Evolutionary conservation across 1,284 basidiomycete genomes (phyloP), one percentile per base, ranked within the genome.

Genomic region (Sporisorium iseilematis-ciliati): DNA sequence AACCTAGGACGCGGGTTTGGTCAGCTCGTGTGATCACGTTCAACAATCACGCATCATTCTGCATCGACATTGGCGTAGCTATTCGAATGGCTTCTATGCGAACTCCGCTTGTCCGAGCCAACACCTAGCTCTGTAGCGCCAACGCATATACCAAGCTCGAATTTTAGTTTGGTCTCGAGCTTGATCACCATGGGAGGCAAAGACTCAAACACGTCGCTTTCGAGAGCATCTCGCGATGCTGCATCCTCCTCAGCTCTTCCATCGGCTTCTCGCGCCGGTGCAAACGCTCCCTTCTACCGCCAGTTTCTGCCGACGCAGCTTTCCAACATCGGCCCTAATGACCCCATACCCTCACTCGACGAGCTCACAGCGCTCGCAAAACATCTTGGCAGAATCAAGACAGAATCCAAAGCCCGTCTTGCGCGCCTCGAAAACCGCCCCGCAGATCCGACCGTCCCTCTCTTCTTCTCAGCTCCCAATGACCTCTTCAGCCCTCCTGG

Each of bases 301-400:
- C 75, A 74, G n/a, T 77, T 77, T n/a, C 64, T 77, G 2, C 75
- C 75, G 0, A 40, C 59, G 4, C 70, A 70, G 61, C 70, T 74
- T 11, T 65, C 70, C 50, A 65, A 68, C 20, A 74, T 73, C 54
- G 65, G 65, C 3, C 41, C 69, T 31, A 70, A 67, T 20, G 75
- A 77, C 43, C 29, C 75, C 16, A 77, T 77, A 51, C 75, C 75
- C 0, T 56, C 75, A 11, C 70, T 77, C 25, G 75, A 77, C n/a
- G 75, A 77, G 31, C 66, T 77, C 23, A 60, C 70, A 1, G 66
- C 70, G 29, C 60, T 77, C 10, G 63, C 66, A 20, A 69, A 66
- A 21, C 58, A 74, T 25, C 70, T 77, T 20, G 51, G 42, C 41
- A 68, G 70, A 25, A 57, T 77, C 52, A 74, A 66, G 46, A 33